Evolutionary conservation across 2,329 filamentous ascomycete species (phyloP), one percentile per base, ranked within the genome.

Genomic region (Paecilomyces sp.): DNA sequence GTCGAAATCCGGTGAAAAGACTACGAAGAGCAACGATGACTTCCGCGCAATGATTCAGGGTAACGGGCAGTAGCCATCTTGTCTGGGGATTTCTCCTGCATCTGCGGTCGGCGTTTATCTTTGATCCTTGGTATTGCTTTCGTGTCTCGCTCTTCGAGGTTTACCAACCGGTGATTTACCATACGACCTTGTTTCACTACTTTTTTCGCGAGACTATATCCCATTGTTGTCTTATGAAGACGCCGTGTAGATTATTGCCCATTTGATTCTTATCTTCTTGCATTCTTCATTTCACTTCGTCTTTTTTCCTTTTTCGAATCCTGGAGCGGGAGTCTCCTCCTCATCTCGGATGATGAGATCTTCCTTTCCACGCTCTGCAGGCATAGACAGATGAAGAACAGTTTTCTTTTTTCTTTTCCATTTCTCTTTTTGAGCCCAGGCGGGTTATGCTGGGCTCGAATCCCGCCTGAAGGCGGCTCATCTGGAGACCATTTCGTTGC

Each of bases 21-120:
- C 68, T 59, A 71, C 70, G 64, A 86, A 83, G 74, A 84, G 80
- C 66, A 85, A 86, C 67, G 78, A 78, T 56, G 83, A 85, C 66
- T 86, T 86, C 69, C 79, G 82, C 58, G 77, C 77, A 33, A 79
- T 85, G 79, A 75, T 85, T 55, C 71, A 80, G 63, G 76, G 75
- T 61, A 75, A 64, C 65, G 70, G 64, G 56, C 61, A 61, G 64
- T 66, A 67, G 60, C 70, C 62, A 71, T 53, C 24, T 53, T 53
- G 22, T 30, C 22, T 53, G 13, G 41, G 41, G 3, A 8, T 47
- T 47, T 47, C 8, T 47, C 41, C 41, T 65, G 57, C 57, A 54
- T 34, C 34, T 62, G 18, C 41, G 59, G 57, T 56, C 54, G 58
- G 47, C 53, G 57, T 58, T 61, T 63, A 67, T 64, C 65, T 59